These are phyloP conservation scores for Hibiscus tridactylites DNA, from an alignment of 345 rosid genomes.

Conservation along the genomic window DNA sequence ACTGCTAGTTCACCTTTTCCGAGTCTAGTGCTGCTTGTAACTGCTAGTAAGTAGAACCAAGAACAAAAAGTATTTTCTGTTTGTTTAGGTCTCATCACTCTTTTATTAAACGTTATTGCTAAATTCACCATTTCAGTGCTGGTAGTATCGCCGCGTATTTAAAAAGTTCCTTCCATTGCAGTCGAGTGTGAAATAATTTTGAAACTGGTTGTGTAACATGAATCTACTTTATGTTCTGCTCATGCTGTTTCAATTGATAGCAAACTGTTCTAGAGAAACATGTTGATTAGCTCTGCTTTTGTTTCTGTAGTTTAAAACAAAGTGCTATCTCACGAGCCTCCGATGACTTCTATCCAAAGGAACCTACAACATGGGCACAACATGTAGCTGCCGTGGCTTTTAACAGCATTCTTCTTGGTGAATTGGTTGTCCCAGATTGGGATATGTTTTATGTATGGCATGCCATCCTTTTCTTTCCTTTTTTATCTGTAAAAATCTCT, in stretches of 20 bases:
- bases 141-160: not conserved
- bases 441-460: constrained; percentile 50
- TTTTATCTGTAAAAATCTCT: not conserved
- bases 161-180: not conserved
- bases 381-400: constrained; percentile 51
- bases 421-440: constrained; percentile 55
- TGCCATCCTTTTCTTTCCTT: not conserved
- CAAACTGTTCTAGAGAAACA: not conserved
- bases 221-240: not conserved
- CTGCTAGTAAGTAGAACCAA: not conserved
- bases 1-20: not conserved
- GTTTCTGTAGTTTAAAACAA: constrained; percentile 31
- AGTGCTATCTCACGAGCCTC: constrained; percentile 46
- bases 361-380: constrained; percentile 38
- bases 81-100: not conserved
- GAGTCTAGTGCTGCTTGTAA: not conserved
- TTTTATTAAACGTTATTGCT: not conserved
- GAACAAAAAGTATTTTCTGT: not conserved
- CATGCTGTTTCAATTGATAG: not conserved
- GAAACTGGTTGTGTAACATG: not conserved
- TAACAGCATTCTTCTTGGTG: constrained; percentile 55
- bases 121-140: not conserved
- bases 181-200: not conserved
- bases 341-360: constrained; percentile 46
- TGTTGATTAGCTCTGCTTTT: not conserved